Evolutionary conservation across 2,329 filamentous ascomycete species (phyloP).

Genomic region (Xylariaceae sp.): DNA sequence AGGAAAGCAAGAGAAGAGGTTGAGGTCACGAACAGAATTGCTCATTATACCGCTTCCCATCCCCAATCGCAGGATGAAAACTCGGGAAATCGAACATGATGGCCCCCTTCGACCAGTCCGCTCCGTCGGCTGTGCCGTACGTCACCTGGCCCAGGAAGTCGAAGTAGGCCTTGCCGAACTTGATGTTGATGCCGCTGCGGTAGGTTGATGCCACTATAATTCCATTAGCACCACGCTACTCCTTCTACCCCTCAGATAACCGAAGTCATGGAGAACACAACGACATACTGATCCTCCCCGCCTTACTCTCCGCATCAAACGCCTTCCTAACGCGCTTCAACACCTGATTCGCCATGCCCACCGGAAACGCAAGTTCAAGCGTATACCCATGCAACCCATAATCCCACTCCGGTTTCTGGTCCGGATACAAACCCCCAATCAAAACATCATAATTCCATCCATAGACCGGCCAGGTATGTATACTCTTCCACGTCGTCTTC

Average conservation of each 20-base stretch:
- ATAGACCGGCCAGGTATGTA: constrained; percentile 45
- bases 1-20: neutral
- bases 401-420: constrained; percentile 47
- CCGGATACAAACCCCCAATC: constrained; percentile 46
- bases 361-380: constrained; percentile 47
- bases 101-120: constrained; percentile 44
- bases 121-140: constrained; percentile 42
- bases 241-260: too few species aligned
- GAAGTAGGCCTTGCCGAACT: constrained; percentile 45
- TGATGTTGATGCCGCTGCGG: constrained; percentile 48
- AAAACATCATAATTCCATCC: constrained; percentile 51
- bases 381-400: constrained; percentile 44
- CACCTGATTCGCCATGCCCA: constrained; percentile 46
- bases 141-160: constrained; percentile 47
- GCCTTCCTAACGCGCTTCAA: constrained; percentile 43
- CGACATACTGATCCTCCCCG: constrained; percentile 7
- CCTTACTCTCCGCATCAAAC: constrained; percentile 41
- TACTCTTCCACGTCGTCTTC: constrained; percentile 41
- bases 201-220: constrained; percentile 45
- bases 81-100: constrained; percentile 52
- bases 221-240: neutral
- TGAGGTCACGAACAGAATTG: constrained; percentile 39
- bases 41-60: constrained; percentile 45
- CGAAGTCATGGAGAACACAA: too few species aligned
- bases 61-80: constrained; percentile 42